A percentile compares a stretch with the other conserved stretches of the same genome.
Conservation (phyloP, 2,329 filamentous ascomycete species). For the Claviceps sp. region DNA sequence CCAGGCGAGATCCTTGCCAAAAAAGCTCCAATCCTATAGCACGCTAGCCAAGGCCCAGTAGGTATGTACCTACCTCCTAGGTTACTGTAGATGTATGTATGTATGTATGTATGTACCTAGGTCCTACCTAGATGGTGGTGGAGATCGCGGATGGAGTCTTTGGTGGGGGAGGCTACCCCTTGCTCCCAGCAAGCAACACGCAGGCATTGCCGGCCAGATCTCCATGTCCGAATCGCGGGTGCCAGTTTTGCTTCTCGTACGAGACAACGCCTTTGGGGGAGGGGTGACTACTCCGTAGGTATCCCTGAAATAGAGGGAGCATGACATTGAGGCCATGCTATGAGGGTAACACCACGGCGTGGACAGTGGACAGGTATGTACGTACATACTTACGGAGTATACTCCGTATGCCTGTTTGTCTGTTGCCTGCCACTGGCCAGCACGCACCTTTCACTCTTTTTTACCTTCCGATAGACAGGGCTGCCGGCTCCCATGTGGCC, state of each 20-base stretch:
- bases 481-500: conserved; percentile 2
- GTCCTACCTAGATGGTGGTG: too few species aligned
- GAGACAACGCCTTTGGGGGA: conserved; percentile 1
- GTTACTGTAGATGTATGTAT: too few species aligned
- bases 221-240: conserved; percentile 3
- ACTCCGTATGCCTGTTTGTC: not conserved
- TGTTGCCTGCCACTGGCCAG: not conserved
- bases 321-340: not conserved
- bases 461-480: conserved; percentile 1
- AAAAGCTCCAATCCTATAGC: not conserved
- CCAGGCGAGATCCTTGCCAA: conserved; percentile 3
- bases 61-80: not conserved
- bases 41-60: not conserved
- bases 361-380: not conserved
- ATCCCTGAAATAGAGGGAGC: not conserved
- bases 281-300: too few species aligned
- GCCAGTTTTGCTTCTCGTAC: conserved; percentile 3
- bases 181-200: not conserved
- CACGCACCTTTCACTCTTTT: not conserved
- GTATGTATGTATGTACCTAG: too few species aligned
- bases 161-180: too few species aligned
- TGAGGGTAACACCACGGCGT: not conserved
- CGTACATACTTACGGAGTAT: too few species aligned
- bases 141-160: too few species aligned
- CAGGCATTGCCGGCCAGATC: not conserved